Evolutionary conservation across 2,329 filamentous ascomycete genomes (phyloP).

Genomic region (Ophiognomonia clavigignenti-juglandacearum): DNA sequence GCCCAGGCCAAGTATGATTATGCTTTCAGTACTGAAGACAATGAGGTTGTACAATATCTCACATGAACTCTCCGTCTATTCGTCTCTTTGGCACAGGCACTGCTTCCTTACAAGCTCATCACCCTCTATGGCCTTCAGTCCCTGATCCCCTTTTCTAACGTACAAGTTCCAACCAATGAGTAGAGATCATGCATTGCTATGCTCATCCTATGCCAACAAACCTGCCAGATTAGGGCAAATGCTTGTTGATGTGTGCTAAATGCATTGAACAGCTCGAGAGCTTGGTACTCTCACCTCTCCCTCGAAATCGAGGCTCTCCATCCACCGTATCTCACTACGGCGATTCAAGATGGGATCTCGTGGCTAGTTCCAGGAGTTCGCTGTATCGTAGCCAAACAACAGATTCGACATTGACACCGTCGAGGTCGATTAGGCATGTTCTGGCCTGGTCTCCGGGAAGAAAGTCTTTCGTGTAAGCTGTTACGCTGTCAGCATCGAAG

Average conservation of each 20-base stretch:
- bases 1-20: too few species aligned
- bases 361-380: too few species aligned
- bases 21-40: background rate
- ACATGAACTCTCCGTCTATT: background rate
- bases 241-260: conserved; percentile 2
- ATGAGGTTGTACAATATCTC: background rate
- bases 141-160: conserved; percentile 33
- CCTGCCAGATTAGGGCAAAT: conserved; percentile 17
- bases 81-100: background rate
- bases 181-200: conserved; percentile 49
- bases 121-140: conserved; percentile 23
- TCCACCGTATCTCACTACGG: too few species aligned
- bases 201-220: conserved; percentile 20
- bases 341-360: too few species aligned
- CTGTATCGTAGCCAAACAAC: too few species aligned
- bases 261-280: too few species aligned
- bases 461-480: conserved; percentile 22
- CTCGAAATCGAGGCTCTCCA: too few species aligned
- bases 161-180: conserved; percentile 46
- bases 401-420: background rate
- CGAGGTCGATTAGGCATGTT: background rate
- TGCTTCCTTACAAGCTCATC: background rate
- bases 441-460: conserved; percentile 17
- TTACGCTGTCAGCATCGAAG: background rate
- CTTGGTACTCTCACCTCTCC: too few species aligned